Evolutionary conservation across 2,329 filamentous ascomycete species (phyloP).

Genomic region (Calonectria fujianensis): DNA sequence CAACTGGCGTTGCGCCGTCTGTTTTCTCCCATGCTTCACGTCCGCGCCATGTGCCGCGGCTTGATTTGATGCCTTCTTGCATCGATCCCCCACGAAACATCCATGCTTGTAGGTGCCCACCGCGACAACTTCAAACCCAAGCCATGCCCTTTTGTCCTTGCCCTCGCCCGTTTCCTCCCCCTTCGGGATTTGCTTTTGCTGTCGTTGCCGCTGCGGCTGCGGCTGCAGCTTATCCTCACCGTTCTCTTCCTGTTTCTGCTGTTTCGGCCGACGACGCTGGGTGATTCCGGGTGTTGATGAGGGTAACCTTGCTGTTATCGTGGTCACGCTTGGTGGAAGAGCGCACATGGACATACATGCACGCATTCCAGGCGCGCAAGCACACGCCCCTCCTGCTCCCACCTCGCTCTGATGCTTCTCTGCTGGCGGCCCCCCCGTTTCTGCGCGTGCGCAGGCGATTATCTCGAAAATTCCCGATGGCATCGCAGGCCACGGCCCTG

Average conservation of each 20-base stretch:
- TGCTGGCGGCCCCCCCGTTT: slow-evolving; percentile 15
- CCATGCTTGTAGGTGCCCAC: slow-evolving; percentile 37
- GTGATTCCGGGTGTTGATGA: slow-evolving; percentile 30
- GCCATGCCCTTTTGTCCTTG: slow-evolving; percentile 13
- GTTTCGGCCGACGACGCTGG: slow-evolving; percentile 6
- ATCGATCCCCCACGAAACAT: slow-evolving; percentile 36
- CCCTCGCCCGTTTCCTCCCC: slow-evolving; percentile 12
- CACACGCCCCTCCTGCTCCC: slow-evolving; percentile 23
- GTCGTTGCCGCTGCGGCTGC: slow-evolving; percentile 28
- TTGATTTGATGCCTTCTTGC: slow-evolving; percentile 32
- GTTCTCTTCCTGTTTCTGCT: slow-evolving; percentile 8
- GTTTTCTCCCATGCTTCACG: slow-evolving; percentile 16
- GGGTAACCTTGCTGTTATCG: slow-evolving; percentile 39
- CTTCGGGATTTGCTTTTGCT: slow-evolving; percentile 28
- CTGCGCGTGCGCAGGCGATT: slow-evolving; percentile 23
- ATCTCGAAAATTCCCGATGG: slow-evolving; percentile 33
- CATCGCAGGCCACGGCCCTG: slow-evolving; percentile 17
- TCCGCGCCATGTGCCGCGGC: slow-evolving; percentile 20
- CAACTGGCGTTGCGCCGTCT: slow-evolving; percentile 10
- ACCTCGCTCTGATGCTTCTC: slow-evolving; percentile 18
- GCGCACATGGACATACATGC: slow-evolving; percentile 12
- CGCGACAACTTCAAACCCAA: slow-evolving; percentile 27
- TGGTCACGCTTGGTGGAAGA: slow-evolving; percentile 28
- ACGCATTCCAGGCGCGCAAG: slow-evolving; percentile 1
- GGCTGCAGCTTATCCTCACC: slow-evolving; percentile 15